A percentile compares a stretch with the other conserved stretches of the same genome.
Evolutionary conservation across 163 green algal genomes (phyloP).

Genomic region (Chlamydomonas reinhardtii): DNA sequence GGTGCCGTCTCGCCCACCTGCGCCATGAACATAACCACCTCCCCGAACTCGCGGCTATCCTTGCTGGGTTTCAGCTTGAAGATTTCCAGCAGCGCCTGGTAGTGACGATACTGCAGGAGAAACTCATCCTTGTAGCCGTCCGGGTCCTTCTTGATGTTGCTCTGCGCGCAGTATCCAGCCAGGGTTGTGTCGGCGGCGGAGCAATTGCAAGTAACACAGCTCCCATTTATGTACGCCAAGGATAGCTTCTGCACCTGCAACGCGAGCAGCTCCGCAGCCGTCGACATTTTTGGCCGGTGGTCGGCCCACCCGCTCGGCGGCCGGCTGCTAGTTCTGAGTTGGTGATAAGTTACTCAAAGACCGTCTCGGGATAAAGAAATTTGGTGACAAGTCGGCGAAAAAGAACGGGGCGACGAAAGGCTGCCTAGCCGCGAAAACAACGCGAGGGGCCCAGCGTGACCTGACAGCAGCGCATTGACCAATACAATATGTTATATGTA

Average conservation of each 20-base stretch:
- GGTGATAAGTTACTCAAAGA: too few relatives aligned
- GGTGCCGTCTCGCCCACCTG: slow-evolving; percentile 67
- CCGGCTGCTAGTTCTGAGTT: too few relatives aligned
- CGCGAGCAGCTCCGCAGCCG: slow-evolving; percentile 16
- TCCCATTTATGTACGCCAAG: not conserved
- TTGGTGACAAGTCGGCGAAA: too few relatives aligned
- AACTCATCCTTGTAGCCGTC: slow-evolving; percentile 96
- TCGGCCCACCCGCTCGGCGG: too few relatives aligned
- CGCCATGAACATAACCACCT: slow-evolving; percentile 92
- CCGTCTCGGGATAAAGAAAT: too few relatives aligned
- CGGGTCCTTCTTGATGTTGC: slow-evolving; percentile 91
- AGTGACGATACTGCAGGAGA: slow-evolving; percentile 90
- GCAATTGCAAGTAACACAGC: not conserved
- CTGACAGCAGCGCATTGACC: too few relatives aligned
- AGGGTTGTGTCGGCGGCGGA: not conserved
- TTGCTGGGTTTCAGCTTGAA: slow-evolving; percentile 92
- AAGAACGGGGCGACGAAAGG: too few relatives aligned
- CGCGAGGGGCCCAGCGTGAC: too few relatives aligned
- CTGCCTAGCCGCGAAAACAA: too few relatives aligned
- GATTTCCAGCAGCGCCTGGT: slow-evolving; percentile 86
- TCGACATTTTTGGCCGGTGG: slow-evolving; percentile 20
- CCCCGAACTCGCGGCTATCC: slow-evolving; percentile 87
- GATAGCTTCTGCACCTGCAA: not conserved
- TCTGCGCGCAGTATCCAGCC: slow-evolving; percentile 71
- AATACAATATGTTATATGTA: too few relatives aligned